phyloP scores from a whole-genome alignment of 1,284 basidiomycete species.

The Boletus sp. region DNA sequence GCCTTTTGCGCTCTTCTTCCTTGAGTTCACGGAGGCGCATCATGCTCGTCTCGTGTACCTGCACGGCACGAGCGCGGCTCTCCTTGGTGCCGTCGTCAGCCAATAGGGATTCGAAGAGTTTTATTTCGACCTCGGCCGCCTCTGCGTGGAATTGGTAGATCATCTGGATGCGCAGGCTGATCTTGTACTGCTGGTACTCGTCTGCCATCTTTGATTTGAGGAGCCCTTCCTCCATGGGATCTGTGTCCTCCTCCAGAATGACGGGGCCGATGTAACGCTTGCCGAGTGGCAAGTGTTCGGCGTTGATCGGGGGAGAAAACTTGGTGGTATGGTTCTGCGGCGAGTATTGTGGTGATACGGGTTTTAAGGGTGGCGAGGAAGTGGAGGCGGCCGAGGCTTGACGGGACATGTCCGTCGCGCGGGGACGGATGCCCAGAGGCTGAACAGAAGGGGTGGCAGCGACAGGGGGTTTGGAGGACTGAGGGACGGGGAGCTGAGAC shows the following conservation, averaged over 20 bases:
- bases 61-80: conserved; percentile 39
- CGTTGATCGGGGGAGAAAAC: conserved; percentile 29
- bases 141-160: conserved; percentile 58
- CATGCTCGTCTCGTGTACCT: conserved; percentile 54
- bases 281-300: conserved; percentile 28
- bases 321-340: conserved; percentile 28
- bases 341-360: conserved; percentile 32
- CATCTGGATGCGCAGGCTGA: conserved; percentile 52
- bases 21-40: conserved; percentile 48
- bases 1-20: conserved; percentile 52
- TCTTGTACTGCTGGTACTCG: conserved; percentile 55
- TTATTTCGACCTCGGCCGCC: conserved; percentile 51
- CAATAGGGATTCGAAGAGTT: conserved; percentile 49
- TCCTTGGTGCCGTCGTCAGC: conserved; percentile 36
- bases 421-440: conserved; percentile 26
- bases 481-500: conserved; percentile 23
- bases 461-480: conserved; percentile 16
- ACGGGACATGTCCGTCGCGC: conserved; percentile 37
- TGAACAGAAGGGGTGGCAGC: conserved; percentile 13
- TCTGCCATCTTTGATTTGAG: conserved; percentile 39
- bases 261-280: conserved; percentile 54
- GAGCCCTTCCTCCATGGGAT: conserved; percentile 34
- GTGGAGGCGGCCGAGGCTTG: conserved; percentile 33
- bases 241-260: conserved; percentile 45
- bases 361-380: conserved; percentile 28